A percentile compares a stretch with the other conserved stretches of the same genome.
Evolutionary conservation across 2,329 filamentous ascomycete species (phyloP).

Genomic region (Fusarium compactum): DNA sequence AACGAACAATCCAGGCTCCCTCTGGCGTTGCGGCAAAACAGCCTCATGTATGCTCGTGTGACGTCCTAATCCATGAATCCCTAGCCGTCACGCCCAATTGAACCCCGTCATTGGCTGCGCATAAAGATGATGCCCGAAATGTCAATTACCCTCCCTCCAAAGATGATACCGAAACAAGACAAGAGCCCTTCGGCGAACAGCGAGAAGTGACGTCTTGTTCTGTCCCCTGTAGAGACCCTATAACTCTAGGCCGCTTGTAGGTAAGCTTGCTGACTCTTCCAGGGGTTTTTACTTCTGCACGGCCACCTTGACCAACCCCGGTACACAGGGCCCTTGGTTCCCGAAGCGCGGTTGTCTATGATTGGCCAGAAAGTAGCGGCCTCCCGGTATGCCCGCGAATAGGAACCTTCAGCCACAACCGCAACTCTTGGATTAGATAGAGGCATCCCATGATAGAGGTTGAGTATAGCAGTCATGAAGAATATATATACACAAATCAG

Average conservation of each 20-base stretch:
- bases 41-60: background rate
- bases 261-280: slow-evolving; percentile 37
- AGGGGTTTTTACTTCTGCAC: slow-evolving; percentile 27
- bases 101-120: slow-evolving; percentile 4
- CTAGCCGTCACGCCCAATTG: background rate
- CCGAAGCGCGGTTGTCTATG: background rate
- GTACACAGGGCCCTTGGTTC: slow-evolving; percentile 1
- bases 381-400: slow-evolving; percentile 46
- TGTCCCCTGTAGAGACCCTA: slow-evolving; percentile 14
- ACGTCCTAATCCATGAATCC: background rate
- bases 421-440: slow-evolving; percentile 21
- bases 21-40: background rate
- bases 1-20: slow-evolving; percentile 6
- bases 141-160: background rate
- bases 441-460: slow-evolving; percentile 36
- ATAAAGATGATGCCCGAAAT: background rate
- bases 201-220: slow-evolving; percentile 20
- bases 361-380: slow-evolving; percentile 42
- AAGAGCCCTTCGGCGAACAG: slow-evolving; percentile 23
- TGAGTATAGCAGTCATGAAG: background rate
- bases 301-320: slow-evolving; percentile 40
- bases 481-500: slow-evolving; percentile 24
- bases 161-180: slow-evolving; percentile 31
- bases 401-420: slow-evolving; percentile 44
- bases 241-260: slow-evolving; percentile 38